A percentile compares a stretch with the other conserved stretches of the same genome.
Conservation (phyloP, 1,284 basidiomycete genomes). For the Moniliophthora roreri region DNA sequence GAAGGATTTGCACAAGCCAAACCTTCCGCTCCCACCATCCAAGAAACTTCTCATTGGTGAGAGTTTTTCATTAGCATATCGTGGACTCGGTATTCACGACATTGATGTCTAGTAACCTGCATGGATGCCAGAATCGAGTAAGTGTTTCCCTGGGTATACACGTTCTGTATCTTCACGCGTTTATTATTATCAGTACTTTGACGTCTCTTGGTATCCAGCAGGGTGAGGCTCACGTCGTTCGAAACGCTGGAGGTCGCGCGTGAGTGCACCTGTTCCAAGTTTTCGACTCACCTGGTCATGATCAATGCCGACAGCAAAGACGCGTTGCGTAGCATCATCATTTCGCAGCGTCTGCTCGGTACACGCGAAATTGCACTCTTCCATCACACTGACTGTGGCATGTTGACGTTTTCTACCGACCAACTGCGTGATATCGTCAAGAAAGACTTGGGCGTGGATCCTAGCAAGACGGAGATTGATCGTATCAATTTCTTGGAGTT, state of each 20-base stretch:
- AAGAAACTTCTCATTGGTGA: conserved; percentile 20
- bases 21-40: conserved; percentile 15
- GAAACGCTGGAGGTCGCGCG: conserved; percentile 15
- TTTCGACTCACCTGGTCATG: background rate
- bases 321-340: conserved; percentile 62
- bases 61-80: background rate
- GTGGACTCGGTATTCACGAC: background rate
- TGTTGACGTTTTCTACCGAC: conserved; percentile 58
- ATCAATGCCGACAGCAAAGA: conserved; percentile 42
- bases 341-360: conserved; percentile 67
- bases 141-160: background rate
- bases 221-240: conserved; percentile 16
- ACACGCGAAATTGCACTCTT: conserved; percentile 66
- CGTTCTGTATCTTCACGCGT: background rate
- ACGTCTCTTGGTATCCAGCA: conserved; percentile 15
- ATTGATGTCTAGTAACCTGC: conserved; percentile 16
- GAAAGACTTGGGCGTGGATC: conserved; percentile 23
- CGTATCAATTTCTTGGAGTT: conserved; percentile 62
- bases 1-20: conserved; percentile 14
- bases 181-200: conserved; percentile 5
- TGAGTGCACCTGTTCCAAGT: conserved; percentile 2
- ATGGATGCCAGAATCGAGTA: conserved; percentile 25
- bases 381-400: conserved; percentile 70
- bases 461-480: conserved; percentile 35
- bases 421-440: conserved; percentile 52